phyloP scores from a whole-genome alignment of 352 stramenopile genomes.

The Nothophytophthora sp. region DNA sequence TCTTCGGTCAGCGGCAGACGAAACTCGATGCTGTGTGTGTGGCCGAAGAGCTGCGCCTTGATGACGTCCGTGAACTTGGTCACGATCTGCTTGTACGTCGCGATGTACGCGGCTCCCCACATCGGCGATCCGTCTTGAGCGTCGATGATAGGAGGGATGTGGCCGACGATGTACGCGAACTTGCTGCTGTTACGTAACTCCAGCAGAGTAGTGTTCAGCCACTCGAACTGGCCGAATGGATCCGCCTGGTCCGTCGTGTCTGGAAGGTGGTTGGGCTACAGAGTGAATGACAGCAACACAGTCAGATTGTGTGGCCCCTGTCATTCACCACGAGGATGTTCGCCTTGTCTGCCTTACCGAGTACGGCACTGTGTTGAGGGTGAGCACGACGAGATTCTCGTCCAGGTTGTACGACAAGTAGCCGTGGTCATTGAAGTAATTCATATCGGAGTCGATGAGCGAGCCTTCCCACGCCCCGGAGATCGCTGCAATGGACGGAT shows the following conservation, averaged over 20 bases:
- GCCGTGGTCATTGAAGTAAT: constrained; percentile 38
- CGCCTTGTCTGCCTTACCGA: constrained; percentile 33
- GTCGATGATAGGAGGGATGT: constrained; percentile 92
- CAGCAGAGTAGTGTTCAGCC: constrained; percentile 72
- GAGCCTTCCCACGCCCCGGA: constrained; percentile 41
- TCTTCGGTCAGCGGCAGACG: constrained; percentile 43
- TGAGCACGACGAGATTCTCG: constrained; percentile 50
- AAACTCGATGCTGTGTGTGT: constrained; percentile 92
- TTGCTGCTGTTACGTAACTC: constrained; percentile 35
- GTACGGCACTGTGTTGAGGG: constrained; percentile 73
- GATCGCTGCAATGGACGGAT: constrained; percentile 45
- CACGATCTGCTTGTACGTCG: constrained; percentile 78
- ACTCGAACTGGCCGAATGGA: constrained; percentile 89
- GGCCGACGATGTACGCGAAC: constrained; percentile 83
- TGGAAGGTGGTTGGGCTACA: constrained; percentile 64
- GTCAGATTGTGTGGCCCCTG: not conserved
- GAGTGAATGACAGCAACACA: not conserved
- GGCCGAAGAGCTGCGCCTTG: constrained; percentile 90
- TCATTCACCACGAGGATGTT: not conserved
- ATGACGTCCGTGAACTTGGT: constrained; percentile 58
- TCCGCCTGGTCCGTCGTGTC: constrained; percentile 65
- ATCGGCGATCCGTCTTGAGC: constrained; percentile 82
- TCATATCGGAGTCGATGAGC: constrained; percentile 37
- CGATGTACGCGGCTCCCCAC: constrained; percentile 87
- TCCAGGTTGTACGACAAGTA: constrained; percentile 56